Evolutionary conservation across 805 yeast genomes (phyloP), one percentile per base, ranked within the genome.

Genomic region (Schwanniomyces occidentalis): DNA sequence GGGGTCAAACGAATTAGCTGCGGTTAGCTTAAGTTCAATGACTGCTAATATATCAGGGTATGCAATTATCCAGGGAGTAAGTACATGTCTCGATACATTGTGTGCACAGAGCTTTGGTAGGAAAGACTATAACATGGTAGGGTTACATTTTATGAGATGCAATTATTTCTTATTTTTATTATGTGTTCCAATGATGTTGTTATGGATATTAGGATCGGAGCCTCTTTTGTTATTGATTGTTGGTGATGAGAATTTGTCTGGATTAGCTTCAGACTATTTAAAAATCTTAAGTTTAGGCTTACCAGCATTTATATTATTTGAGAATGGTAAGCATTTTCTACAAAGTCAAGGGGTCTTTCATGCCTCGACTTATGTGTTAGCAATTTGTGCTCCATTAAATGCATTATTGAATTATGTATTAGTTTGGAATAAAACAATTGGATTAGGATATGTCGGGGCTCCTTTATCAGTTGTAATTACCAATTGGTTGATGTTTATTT

Each of bases 61-160:
- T 41, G 85, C 88, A 23, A 72, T 83, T 8, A 80, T 85, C 45
- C 85, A 83, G 46, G 93, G 91, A 8, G 72, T 83, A 2, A 78
- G 88, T n/a, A 83, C 93, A 0, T 78, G 88, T 38, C 67, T 85
- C 35, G 91, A 84, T 49, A 85, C 91, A 0, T 67, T 85, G 22
- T 78, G 90, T 54, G 84, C 90, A 2, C 91, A 85, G 56, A 83
- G 90, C 1, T 83, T 68, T 51, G 91, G 93, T 14, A 75, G 86
- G 18, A 71, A 73, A 33, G 83, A 82, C 45, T 75, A 65, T 52
- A 74, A 73, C 44, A 49, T 73, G 38, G 91, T 85, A 14, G 93
- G 93, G 0, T 58, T 82, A 14, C 77, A 83, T 38, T 76, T 81
- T 45, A 73, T 81, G 47, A 66, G 87, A 49, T 85, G 91, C 61